Evolutionary conservation across 2,329 filamentous ascomycete species (phyloP), one percentile per base, ranked within the genome.

Genomic region (Colletotrichum phormii): DNA sequence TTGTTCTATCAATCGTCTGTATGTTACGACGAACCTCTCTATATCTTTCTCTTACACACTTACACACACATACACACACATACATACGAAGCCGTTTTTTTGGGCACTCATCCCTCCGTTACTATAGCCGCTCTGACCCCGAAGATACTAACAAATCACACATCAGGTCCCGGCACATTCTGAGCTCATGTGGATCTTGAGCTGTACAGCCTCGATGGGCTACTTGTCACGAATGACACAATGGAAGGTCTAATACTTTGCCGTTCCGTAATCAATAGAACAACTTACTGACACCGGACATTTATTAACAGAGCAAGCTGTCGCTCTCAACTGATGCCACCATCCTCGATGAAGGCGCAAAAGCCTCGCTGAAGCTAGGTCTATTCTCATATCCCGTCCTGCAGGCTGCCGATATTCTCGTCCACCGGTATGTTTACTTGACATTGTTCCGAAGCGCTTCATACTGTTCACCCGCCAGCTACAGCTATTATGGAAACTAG

Each of bases 141-240:
- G 22, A 29, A 26, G 22, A 55, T 29, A 24, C 63, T 66, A n/a
- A 58, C 37, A 13, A 12, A 7, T 49, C 35, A 24, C 18, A 51
- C 5, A 58, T 5, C 59, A 94, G 90, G 91, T 95, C 2, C 87
- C 91, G 22, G 91, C 92, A 59, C 97, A 98, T 83, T 86, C 93
- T 4, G 95, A 98, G 82, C 88, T 99, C 75, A 97, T 98, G 94
- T 99, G 97, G 97, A 95, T 98, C 79, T 84, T 99, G 74, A 96
- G 94, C 79, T 98, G 95, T 76, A 93, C 94, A 64, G 94, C 97
- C 29, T 96, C 94, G 5, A 95, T 97, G 82, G 97, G 97, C 51
- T 97, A 98, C 83, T 86, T 99, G n/a, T 93, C 93, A 11, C 89
- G 97, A n/a, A 99, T 99, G 97, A 98, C 97, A 33, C 97, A 98